phyloP scores from a whole-genome alignment of 1,139 yeast species.

The Yamadazyma triangularis region DNA sequence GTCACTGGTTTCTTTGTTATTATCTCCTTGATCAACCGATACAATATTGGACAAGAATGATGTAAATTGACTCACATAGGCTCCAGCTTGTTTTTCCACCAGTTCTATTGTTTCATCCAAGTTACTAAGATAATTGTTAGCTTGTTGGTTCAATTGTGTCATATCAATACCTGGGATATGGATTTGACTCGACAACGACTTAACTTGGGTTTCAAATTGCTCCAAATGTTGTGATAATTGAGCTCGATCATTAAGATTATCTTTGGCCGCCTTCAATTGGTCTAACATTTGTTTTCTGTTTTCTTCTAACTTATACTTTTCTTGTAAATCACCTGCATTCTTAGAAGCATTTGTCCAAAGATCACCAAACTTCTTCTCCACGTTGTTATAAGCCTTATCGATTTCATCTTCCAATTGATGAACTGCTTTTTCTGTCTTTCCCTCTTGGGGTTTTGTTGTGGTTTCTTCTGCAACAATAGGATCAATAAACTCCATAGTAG shows the following conservation, averaged over 20 bases:
- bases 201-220: conserved; percentile 30
- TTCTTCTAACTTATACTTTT: conserved; percentile 37
- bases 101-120: conserved; percentile 65
- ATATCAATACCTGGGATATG: conserved; percentile 15
- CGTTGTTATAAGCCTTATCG: conserved; percentile 45
- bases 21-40: conserved; percentile 19
- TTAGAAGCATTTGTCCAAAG: conserved; percentile 35
- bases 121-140: conserved; percentile 57
- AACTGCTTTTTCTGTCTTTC: conserved; percentile 44
- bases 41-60: conserved; percentile 54
- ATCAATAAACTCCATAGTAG: conserved; percentile 34
- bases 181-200: conserved; percentile 12
- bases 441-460: conserved; percentile 6
- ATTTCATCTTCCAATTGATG: conserved; percentile 49
- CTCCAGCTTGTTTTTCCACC: conserved; percentile 62
- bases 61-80: conserved; percentile 54
- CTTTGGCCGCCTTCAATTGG: conserved; percentile 30
- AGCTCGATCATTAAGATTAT: conserved; percentile 21
- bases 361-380: conserved; percentile 39
- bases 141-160: conserved; percentile 28
- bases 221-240: conserved; percentile 23
- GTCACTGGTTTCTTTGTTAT: conserved; percentile 8
- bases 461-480: conserved; percentile 22
- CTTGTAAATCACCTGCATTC: conserved; percentile 29
- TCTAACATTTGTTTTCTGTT: conserved; percentile 31